Percentiles rank a stretch among this genome's conserved stretches.
Conservation (phyloP, 176 grass and related monocot species). For the Carex kokanica region DNA sequence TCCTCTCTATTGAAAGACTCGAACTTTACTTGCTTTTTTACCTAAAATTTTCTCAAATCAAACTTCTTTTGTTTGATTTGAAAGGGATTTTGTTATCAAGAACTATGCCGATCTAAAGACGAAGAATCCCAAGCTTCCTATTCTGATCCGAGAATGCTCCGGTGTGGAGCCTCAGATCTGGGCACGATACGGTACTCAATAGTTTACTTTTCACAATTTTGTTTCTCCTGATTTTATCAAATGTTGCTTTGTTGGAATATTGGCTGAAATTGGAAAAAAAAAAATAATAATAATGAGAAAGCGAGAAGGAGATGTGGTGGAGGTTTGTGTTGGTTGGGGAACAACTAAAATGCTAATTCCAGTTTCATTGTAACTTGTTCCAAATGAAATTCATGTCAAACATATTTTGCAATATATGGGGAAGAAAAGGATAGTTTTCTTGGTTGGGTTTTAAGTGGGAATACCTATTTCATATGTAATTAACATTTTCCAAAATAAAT, state of each 20-base stretch:
- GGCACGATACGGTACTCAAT: constrained; percentile 72
- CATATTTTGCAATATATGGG: neutral
- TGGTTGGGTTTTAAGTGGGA: neutral
- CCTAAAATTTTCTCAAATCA: neutral
- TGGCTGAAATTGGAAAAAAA: neutral
- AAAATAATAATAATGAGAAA: neutral
- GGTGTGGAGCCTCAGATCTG: constrained; percentile 86
- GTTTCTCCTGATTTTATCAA: neutral
- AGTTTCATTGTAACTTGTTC: neutral
- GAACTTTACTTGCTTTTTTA: neutral
- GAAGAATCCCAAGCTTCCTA: constrained; percentile 66
- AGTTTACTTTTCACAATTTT: neutral
- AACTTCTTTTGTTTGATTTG: neutral
- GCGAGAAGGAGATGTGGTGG: neutral
- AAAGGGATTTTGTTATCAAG: constrained; percentile 87
- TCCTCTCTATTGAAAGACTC: neutral
- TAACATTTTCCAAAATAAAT: neutral
- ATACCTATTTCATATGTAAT: neutral
- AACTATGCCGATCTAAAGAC: constrained; percentile 91
- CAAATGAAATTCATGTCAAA: neutral
- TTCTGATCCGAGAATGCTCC: constrained; percentile 95
- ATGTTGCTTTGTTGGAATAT: neutral
- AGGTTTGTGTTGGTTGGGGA: neutral
- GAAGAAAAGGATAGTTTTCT: neutral
- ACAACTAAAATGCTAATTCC: neutral